Base-by-base conservation (phyloP, 768 basidiomycete genomes). In the Hypholoma sublateritium region DNA sequence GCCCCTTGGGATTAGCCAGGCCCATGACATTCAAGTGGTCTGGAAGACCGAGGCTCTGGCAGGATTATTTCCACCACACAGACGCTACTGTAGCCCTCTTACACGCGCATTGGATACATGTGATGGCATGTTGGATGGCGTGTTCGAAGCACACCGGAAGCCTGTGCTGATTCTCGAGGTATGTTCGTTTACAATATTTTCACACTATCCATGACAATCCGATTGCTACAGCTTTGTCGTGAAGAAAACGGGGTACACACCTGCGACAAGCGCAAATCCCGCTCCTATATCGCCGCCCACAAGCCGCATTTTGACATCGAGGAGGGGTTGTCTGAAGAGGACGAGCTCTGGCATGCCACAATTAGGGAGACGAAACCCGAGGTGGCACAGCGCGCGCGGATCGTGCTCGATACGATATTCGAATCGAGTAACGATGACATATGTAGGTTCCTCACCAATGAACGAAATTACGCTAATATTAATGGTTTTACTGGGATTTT, bases 201-300 rank as follows among this genome's bases (percentile, higher is more conserved):
- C 5, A 37, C 13, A 49, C 17, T n/a, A 22, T 21, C 43, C 22
- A 48, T 54, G 47, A 6, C 16, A 37, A 43, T 41, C 13, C 44
- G 35, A 51, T 17, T 39, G 14, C 7, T 55, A 6, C 5, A 91
- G 90, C 79, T 86, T 57, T 80, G 83, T 47, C 81, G 89, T 28
- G 90, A 92, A 67, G 77, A 77, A 58, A 80, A 82, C 57, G 83
- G 88, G 0, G 77, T 81, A 1, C 88, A 90, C 57, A 89, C 88
- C 0, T 90, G 88, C 63, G 89, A 92, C 68, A 79, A 80, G 59
- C 80, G 89, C 13, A 74, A 75, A 17, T 73, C 77, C 2, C 74
- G 70, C 32, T 74, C 80, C 0, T 76, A 80, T 53, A 85, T 91
- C 57, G 62, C 67, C 0, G 55, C 56, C 0, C 61, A 75, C 5